These are phyloP conservation scores for Epichloe brachyelytri DNA, from an alignment of 2,329 filamentous ascomycete species.

Conservation along the genomic window DNA sequence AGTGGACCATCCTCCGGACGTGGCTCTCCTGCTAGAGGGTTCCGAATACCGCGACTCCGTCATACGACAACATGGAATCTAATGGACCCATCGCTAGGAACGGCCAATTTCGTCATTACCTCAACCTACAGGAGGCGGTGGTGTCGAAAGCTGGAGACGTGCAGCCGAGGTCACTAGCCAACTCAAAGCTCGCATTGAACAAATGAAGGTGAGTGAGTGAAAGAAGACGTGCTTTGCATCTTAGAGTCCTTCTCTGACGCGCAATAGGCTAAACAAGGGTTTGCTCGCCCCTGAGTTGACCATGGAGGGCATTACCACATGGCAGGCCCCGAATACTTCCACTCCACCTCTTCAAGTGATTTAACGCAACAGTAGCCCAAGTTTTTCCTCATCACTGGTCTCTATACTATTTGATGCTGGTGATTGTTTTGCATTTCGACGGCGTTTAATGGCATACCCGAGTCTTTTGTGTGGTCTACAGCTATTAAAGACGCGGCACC, in stretches of 20 bases:
- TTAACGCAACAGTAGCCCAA: background rate
- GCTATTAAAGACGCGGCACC: background rate
- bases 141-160: constrained; percentile 80
- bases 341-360: background rate
- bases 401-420: background rate
- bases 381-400: background rate
- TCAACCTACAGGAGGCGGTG: constrained; percentile 20
- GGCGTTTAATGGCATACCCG: constrained; percentile 23
- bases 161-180: constrained; percentile 97
- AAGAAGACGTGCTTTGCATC: background rate
- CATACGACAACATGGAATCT: constrained; percentile 22
- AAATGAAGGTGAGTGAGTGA: constrained; percentile 70
- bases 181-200: constrained; percentile 91
- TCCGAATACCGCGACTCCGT: constrained; percentile 24
- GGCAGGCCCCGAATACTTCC: constrained; percentile 1
- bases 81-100: constrained; percentile 15
- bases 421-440: constrained; percentile 17
- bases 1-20: constrained; percentile 40
- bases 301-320: background rate
- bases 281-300: constrained; percentile 15
- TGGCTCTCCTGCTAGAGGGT: constrained; percentile 46
- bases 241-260: background rate
- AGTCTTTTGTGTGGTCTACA: constrained; percentile 10
- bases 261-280: constrained; percentile 16
- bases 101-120: constrained; percentile 24